Base-by-base conservation (phyloP, 768 basidiomycete genomes). In the Boletus fagicola region DNA sequence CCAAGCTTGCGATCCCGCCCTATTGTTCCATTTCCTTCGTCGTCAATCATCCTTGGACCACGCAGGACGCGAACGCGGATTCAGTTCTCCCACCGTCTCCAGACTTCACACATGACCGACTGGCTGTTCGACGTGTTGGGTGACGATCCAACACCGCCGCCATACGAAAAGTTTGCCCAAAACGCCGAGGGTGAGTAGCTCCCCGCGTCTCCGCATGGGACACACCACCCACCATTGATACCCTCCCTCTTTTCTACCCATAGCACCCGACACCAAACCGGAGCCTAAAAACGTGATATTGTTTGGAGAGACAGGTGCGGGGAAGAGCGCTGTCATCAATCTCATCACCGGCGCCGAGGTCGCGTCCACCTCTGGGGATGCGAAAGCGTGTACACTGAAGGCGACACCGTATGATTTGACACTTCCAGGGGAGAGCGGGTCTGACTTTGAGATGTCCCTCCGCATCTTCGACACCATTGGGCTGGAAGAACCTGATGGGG, bases 261-360 rank as follows among this genome's bases (percentile, higher is more conserved):
- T 26, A 30, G 45, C 28, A 5, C 18, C 2, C 0, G 13, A 20
- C 2, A 9, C n/a, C 16, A 28, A 20, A 20, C 39, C 13, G 11
- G 28, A 28, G 2, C 22, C 24, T 0, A 15, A 16, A 16, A 58
- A 54, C 18, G 12, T 58, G 5, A 43, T 58, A n/a, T 8, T 58
- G n/a, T 58, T 58, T 22, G 57, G 57, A 3, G 51, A 57, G 51
- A 57, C 57, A 1, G 57, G 51, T 3, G 57, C 5, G 1, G 51
- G 56, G 6, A 57, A 57, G n/a, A 57, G 51, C 7, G 45, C 57
- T 0, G 46, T 57, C 33, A 22, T 57, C 5, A 53, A 57, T 24
- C 46, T 57, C 39, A 10, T 57, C 0, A 31, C 46, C 13, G 51
- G 40, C 13, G n/a, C 39, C 4, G 33, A 57, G 22, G 18, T 57